A percentile compares a stretch with the other conserved stretches of the same genome.
Evolutionary conservation across 1,284 basidiomycete species (phyloP).

Genomic region (Ustilago crameri): DNA sequence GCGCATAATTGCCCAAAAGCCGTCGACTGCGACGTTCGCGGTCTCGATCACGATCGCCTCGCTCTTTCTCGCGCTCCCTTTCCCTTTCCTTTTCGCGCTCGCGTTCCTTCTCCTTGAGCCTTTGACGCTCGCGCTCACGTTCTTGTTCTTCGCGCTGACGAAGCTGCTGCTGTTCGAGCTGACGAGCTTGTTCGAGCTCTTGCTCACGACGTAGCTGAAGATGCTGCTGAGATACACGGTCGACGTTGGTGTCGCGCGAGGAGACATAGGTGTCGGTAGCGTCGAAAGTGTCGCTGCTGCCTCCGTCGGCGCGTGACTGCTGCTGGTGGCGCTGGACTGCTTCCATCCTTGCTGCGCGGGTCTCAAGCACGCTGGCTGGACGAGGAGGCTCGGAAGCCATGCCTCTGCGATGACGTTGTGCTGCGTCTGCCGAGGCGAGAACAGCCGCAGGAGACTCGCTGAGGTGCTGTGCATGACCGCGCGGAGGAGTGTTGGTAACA

Average conservation of each 20-base stretch:
- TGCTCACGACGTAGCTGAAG: conserved; percentile 31
- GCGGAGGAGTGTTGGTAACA: conserved; percentile 19
- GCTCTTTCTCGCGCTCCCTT: conserved; percentile 38
- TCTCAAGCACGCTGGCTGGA: conserved; percentile 55
- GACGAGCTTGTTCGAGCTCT: conserved; percentile 27
- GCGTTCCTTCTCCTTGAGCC: conserved; percentile 4
- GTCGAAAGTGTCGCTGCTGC: conserved; percentile 40
- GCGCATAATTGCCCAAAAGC: conserved; percentile 87
- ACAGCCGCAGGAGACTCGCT: conserved; percentile 24
- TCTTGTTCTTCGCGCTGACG: conserved; percentile 13
- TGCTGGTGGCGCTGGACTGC: conserved; percentile 42
- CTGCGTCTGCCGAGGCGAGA: conserved; percentile 15
- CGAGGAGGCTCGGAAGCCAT: conserved; percentile 47
- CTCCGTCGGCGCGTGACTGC: conserved; percentile 27
- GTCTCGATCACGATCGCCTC: conserved; percentile 46
- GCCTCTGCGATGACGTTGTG: conserved; percentile 33
- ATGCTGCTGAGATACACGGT: conserved; percentile 36
- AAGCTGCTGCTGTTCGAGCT: conserved; percentile 24
- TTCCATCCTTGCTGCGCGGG: conserved; percentile 34
- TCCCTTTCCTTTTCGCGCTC: conserved; percentile 43
- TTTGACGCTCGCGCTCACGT: conserved; percentile 28
- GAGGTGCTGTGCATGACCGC: conserved; percentile 24
- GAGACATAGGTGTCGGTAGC: conserved; percentile 36
- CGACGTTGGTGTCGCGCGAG: conserved; percentile 42
- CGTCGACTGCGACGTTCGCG: conserved; percentile 54